Evolutionary conservation across 148 eudicot genomes (phyloP).

Genomic region (Rhododendron mucronatum): DNA sequence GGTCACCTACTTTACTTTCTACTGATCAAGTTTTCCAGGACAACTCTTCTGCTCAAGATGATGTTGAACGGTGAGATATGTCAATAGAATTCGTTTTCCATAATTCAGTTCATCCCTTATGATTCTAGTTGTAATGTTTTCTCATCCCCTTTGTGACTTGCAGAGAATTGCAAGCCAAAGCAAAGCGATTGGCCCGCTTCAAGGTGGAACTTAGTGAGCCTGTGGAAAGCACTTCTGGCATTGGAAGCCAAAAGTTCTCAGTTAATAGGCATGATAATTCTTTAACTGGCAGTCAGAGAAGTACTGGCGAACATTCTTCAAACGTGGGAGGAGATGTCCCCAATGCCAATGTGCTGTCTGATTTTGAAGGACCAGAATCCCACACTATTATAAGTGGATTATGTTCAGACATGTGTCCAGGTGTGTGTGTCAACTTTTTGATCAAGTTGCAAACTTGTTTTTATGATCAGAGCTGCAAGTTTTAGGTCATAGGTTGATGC

Average conservation of each 20-base stretch:
- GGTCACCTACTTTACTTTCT: constrained; percentile 55
- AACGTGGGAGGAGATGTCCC: constrained; percentile 36
- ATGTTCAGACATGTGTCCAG: constrained; percentile 99
- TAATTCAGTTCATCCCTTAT: background rate
- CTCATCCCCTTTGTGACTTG: constrained; percentile 7
- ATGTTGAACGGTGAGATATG: constrained; percentile 45
- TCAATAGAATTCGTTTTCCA: background rate
- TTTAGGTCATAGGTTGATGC: background rate
- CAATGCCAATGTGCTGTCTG: constrained; percentile 32
- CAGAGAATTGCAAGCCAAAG: constrained; percentile 93
- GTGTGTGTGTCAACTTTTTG: constrained; percentile 27
- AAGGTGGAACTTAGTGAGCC: constrained; percentile 60
- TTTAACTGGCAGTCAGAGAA: constrained; percentile 28
- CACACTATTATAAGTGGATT: constrained; percentile 58
- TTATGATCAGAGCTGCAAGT: background rate
- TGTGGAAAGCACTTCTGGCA: constrained; percentile 27
- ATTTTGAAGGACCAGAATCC: constrained; percentile 54
- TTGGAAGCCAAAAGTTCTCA: constrained; percentile 29
- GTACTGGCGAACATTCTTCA: constrained; percentile 23
- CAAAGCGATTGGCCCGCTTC: constrained; percentile 87
- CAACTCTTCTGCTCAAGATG: constrained; percentile 34
- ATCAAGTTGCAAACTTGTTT: background rate
- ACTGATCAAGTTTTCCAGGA: constrained; percentile 36
- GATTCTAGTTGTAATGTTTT: constrained; percentile 8
- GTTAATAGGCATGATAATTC: constrained; percentile 30